phyloP scores from a whole-genome alignment of 106 monocot genomes.

The Allium sativum region DNA sequence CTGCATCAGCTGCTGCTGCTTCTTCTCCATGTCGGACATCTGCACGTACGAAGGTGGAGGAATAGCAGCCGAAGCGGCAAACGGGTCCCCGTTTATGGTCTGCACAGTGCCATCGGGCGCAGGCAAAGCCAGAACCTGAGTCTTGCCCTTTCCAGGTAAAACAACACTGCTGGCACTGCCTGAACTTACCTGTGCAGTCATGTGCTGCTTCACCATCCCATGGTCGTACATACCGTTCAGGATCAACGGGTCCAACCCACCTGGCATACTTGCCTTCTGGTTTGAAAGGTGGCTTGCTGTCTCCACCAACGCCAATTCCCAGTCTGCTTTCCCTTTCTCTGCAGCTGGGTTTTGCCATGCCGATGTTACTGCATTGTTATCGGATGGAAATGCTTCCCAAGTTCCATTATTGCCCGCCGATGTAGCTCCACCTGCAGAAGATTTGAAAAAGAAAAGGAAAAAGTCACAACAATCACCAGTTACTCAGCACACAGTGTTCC shows the following conservation, averaged over 20 bases:
- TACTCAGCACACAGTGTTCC: too few species aligned
- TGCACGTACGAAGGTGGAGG: constrained; percentile 81
- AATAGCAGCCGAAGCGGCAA: constrained; percentile 50
- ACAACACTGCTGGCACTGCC: constrained; percentile 83
- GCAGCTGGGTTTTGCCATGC: constrained; percentile 79
- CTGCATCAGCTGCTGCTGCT: constrained; percentile 64
- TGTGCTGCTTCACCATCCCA: constrained; percentile 54
- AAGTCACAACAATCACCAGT: too few species aligned
- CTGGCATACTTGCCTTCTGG: constrained; percentile 60
- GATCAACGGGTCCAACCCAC: constrained; percentile 60
- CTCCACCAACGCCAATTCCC: constrained; percentile 79
- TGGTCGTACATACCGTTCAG: constrained; percentile 86
- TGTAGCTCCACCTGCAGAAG: not conserved
- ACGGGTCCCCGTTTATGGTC: constrained; percentile 54
- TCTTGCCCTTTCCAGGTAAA: constrained; percentile 18
- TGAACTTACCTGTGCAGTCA: constrained; percentile 21
- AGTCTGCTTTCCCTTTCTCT: constrained; percentile 56
- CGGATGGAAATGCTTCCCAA: constrained; percentile 49
- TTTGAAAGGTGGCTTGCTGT: constrained; percentile 62
- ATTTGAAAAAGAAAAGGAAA: too few species aligned
- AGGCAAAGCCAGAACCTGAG: constrained; percentile 57
- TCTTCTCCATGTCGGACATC: constrained; percentile 87
- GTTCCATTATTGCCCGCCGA: constrained; percentile 11
- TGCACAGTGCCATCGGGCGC: constrained; percentile 66
- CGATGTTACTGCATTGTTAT: constrained; percentile 30